Conservation (phyloP, 2,329 filamentous ascomycete species). For the Penicillium vulpinum region DNA sequence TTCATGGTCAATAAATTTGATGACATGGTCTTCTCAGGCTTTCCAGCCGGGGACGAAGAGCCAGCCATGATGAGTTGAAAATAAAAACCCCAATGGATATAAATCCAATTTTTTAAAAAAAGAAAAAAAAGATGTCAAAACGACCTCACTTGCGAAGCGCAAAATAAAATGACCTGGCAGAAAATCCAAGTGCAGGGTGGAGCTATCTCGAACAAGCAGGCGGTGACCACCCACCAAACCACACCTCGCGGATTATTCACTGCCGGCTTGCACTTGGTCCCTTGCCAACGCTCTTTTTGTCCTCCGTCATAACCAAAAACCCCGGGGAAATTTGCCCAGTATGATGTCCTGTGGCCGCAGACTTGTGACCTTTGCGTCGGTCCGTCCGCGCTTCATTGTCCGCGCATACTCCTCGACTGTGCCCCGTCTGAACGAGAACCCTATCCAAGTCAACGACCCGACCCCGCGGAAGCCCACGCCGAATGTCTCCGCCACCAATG, state of each 20-base stretch:
- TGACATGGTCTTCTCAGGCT: slow-evolving; percentile 71
- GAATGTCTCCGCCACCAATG: slow-evolving; percentile 64
- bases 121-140: not conserved
- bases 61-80: slow-evolving; percentile 29
- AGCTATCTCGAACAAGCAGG: slow-evolving; percentile 10
- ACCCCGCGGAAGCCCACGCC: slow-evolving; percentile 51
- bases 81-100: not conserved
- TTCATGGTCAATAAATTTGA: slow-evolving; percentile 91
- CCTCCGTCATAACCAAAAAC: slow-evolving; percentile 21
- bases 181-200: slow-evolving; percentile 17
- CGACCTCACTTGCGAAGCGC: not conserved
- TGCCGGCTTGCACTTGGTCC: slow-evolving; percentile 12
- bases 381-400: slow-evolving; percentile 33
- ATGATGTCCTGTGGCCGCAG: slow-evolving; percentile 50
- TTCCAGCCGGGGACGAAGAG: slow-evolving; percentile 52
- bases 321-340: slow-evolving; percentile 27
- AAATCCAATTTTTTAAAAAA: not conserved
- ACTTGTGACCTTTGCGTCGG: slow-evolving; percentile 49
- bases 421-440: slow-evolving; percentile 43
- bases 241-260: slow-evolving; percentile 33
- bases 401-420: slow-evolving; percentile 48
- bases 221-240: slow-evolving; percentile 31
- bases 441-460: slow-evolving; percentile 58
- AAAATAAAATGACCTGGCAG: slow-evolving; percentile 20
- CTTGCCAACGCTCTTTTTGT: slow-evolving; percentile 20